Evolutionary conservation across 345 rosid species (phyloP).

Genomic region (Gossypium mustelinum): DNA sequence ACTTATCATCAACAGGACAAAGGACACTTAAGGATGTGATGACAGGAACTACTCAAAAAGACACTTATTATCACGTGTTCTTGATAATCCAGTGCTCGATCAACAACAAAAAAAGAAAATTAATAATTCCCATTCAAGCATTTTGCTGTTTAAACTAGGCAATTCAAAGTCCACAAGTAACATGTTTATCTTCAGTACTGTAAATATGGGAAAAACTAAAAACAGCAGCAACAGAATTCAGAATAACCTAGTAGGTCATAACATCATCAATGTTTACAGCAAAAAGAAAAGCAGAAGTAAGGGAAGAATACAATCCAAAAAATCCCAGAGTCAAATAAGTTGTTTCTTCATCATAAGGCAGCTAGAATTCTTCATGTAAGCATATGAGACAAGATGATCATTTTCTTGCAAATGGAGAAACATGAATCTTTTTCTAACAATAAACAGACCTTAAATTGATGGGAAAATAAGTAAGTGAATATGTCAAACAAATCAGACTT

Average conservation of each 20-base stretch:
- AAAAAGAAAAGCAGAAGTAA: background rate
- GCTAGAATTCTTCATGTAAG: background rate
- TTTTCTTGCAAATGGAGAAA: background rate
- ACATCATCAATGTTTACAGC: background rate
- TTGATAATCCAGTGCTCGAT: background rate
- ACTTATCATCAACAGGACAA: background rate
- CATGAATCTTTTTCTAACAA: background rate
- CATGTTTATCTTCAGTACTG: background rate
- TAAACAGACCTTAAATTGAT: background rate
- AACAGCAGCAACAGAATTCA: background rate
- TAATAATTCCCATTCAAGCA: background rate
- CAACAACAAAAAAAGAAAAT: background rate
- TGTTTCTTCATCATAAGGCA: background rate
- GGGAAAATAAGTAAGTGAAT: background rate
- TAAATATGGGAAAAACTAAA: background rate
- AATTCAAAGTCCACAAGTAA: conserved; percentile 8
- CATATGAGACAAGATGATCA: background rate
- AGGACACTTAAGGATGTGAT: conserved; percentile 8
- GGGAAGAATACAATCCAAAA: background rate
- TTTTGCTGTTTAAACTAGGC: background rate
- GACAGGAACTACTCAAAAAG: background rate
- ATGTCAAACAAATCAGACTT: background rate
- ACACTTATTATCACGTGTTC: background rate
- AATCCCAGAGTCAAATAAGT: background rate
- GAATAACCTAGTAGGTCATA: background rate